Conservation (phyloP, 352 stramenopile genomes). For the Pythium insidiosum region DNA sequence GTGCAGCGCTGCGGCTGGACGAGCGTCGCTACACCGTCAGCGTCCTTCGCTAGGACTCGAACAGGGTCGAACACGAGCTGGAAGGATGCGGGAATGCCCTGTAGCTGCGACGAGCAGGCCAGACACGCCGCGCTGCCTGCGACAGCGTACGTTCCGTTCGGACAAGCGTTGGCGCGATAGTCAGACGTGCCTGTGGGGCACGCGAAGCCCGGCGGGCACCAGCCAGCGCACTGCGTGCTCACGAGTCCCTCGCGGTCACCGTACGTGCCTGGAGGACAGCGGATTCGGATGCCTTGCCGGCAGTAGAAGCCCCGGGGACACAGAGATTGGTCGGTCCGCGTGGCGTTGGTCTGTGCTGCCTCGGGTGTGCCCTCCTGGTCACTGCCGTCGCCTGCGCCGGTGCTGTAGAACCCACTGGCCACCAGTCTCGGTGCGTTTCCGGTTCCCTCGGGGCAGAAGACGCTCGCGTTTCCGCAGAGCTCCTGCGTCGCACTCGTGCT, state of each 20-base stretch:
- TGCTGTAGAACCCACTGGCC: conserved; percentile 38
- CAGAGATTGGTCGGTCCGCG: conserved; percentile 31
- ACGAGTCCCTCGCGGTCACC: conserved; percentile 40
- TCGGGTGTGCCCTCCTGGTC: conserved; percentile 19
- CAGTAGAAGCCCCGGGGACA: conserved; percentile 72
- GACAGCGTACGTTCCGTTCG: conserved; percentile 30
- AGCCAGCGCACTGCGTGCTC: conserved; percentile 39
- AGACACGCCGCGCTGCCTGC: conserved; percentile 37
- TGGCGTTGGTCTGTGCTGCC: too few species aligned
- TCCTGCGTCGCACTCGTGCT: conserved; percentile 32
- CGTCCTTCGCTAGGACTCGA: too few species aligned
- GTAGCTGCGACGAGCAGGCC: conserved; percentile 10
- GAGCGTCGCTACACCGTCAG: too few species aligned
- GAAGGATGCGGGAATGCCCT: background rate
- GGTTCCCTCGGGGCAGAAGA: conserved; percentile 55
- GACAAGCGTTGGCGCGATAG: conserved; percentile 31
- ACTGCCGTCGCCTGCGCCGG: conserved; percentile 25
- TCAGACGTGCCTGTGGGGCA: conserved; percentile 53
- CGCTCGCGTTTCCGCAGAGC: conserved; percentile 35
- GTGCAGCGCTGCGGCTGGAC: background rate
- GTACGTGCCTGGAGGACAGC: conserved; percentile 61
- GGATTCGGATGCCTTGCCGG: conserved; percentile 49
- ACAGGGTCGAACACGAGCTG: background rate
- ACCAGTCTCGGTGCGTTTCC: conserved; percentile 37
- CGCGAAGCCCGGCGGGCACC: conserved; percentile 59